A percentile compares a stretch with the other conserved stretches of the same genome.
Evolutionary conservation across 805 yeast genomes (phyloP).

Genomic region (Yamadazyma phyllophila): DNA sequence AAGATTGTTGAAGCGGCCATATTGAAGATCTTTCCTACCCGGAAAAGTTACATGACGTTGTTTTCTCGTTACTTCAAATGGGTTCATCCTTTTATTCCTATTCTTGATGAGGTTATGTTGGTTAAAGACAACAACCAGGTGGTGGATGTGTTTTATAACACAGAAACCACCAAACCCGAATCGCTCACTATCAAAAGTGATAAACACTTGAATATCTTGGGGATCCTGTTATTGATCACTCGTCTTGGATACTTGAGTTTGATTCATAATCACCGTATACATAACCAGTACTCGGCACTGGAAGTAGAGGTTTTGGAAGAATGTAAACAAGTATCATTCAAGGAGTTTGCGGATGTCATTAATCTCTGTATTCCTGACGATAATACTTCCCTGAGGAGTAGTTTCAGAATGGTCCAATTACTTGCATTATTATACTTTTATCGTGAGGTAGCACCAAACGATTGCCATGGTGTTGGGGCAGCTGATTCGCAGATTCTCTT

Average conservation of each 20-base stretch:
- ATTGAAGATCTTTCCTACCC: conserved; percentile 28
- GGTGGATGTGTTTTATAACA: conserved; percentile 23
- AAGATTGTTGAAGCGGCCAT: conserved; percentile 26
- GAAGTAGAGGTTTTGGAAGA: conserved; percentile 31
- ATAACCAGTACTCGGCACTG: conserved; percentile 24
- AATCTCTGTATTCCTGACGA: conserved; percentile 35
- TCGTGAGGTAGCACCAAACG: conserved; percentile 39
- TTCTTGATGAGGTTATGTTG: conserved; percentile 30
- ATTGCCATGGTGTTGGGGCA: conserved; percentile 41
- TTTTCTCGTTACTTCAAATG: conserved; percentile 34
- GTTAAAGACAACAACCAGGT: conserved; percentile 24
- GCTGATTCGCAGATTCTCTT: conserved; percentile 38
- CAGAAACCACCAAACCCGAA: conserved; percentile 17
- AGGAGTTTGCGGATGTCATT: conserved; percentile 28
- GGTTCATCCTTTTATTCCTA: conserved; percentile 39
- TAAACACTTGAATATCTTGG: conserved; percentile 29
- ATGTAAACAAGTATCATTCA: conserved; percentile 26
- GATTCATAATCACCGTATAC: conserved; percentile 31
- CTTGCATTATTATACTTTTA: conserved; percentile 33
- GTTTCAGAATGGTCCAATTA: conserved; percentile 35
- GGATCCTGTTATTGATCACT: conserved; percentile 27
- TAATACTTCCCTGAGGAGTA: conserved; percentile 26
- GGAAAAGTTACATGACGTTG: conserved; percentile 23
- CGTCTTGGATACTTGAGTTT: conserved; percentile 39
- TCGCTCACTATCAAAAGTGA: conserved; percentile 27